Conservation (phyloP, 495 filamentous ascomycete species). For the Neurospora tetrasperma region DNA sequence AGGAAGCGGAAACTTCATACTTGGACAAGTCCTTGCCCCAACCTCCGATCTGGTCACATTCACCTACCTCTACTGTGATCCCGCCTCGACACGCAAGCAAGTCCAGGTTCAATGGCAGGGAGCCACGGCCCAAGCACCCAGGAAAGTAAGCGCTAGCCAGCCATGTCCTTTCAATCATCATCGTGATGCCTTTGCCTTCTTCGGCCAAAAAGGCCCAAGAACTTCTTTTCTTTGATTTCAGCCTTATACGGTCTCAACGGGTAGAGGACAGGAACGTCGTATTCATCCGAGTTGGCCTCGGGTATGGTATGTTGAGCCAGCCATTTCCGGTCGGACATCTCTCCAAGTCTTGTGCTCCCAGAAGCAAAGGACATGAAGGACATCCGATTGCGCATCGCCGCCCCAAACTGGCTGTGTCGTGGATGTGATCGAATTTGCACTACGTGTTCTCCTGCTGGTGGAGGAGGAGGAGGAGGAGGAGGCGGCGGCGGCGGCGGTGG, state of each 20-base stretch:
- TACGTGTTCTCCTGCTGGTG: background rate
- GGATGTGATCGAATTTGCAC: background rate
- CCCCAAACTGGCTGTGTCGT: background rate
- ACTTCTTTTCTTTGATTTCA: constrained; percentile 19
- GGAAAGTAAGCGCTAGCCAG: background rate
- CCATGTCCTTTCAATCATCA: background rate
- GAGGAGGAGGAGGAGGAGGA: background rate
- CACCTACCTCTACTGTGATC: background rate
- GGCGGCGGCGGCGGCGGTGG: background rate
- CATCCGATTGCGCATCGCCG: constrained; percentile 12
- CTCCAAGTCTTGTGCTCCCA: constrained; percentile 29
- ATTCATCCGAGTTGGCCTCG: constrained; percentile 14
- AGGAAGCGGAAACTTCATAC: background rate
- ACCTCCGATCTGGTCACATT: background rate
- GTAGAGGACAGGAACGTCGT: constrained; percentile 20
- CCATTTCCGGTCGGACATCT: constrained; percentile 23
- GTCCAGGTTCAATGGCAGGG: background rate
- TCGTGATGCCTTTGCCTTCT: constrained; percentile 2
- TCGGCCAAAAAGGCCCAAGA: constrained; percentile 20
- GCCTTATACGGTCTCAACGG: constrained; percentile 21
- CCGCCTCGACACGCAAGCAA: background rate
- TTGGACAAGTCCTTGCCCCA: background rate
- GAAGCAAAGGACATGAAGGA: constrained; percentile 23
- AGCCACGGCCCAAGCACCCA: background rate
- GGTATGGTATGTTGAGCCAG: constrained; percentile 6